Percentiles rank a stretch among this genome's conserved stretches.
These are phyloP conservation scores for Diphasiastrum complanatum DNA, from an alignment of 83 land plant genomes.

Conservation along the genomic window DNA sequence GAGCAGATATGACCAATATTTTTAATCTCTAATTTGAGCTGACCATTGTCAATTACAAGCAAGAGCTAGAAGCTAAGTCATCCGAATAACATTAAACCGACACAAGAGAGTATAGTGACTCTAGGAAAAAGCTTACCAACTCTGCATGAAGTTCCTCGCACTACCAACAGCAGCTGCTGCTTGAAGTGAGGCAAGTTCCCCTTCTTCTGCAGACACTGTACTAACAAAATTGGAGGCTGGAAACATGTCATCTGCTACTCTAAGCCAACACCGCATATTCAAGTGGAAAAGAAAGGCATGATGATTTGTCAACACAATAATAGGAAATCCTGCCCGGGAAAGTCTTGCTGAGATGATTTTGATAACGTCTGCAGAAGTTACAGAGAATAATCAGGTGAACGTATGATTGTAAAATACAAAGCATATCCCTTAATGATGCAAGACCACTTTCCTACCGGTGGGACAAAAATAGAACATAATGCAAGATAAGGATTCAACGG, in stretches of 20 bases:
- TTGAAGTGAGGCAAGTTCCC: constrained; percentile 88
- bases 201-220: constrained; percentile 38
- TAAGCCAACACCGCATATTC: constrained; percentile 80
- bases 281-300: constrained; percentile 89
- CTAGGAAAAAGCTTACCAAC: constrained; percentile 44
- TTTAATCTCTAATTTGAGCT: too few species aligned
- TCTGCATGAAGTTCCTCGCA: constrained; percentile 69
- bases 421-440: too few species aligned
- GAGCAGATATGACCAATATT: too few species aligned
- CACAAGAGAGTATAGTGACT: neutral
- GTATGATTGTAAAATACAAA: constrained; percentile 10
- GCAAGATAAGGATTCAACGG: too few species aligned
- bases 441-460: too few species aligned
- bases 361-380: constrained; percentile 42
- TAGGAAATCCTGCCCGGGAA: constrained; percentile 79
- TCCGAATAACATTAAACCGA: neutral
- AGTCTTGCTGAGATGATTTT: constrained; percentile 83
- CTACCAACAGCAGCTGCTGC: constrained; percentile 65
- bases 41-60: too few species aligned
- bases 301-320: constrained; percentile 75
- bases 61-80: neutral
- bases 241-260: constrained; percentile 88
- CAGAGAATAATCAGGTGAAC: constrained; percentile 1
- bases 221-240: constrained; percentile 83
- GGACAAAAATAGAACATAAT: too few species aligned